These are phyloP conservation scores for Coffea canephora DNA, from an alignment of 257 asterid genomes.

Conservation along the genomic window DNA sequence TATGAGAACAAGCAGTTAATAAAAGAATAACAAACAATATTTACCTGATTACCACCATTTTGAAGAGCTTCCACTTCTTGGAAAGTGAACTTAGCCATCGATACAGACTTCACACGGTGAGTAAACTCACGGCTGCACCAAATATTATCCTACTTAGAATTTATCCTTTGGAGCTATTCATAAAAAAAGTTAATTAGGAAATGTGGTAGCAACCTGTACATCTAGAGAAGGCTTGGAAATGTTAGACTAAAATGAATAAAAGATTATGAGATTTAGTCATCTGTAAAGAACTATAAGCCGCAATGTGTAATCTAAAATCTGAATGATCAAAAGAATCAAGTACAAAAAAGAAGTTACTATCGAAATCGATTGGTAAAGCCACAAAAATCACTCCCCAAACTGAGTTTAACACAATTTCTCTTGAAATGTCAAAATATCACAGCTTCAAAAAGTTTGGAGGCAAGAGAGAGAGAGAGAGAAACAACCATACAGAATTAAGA, in stretches of 20 bases:
- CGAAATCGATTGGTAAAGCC: background rate
- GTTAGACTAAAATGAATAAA: background rate
- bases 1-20: background rate
- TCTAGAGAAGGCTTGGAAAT: background rate
- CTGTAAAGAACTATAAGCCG: no score
- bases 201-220: background rate
- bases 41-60: conserved; percentile 94
- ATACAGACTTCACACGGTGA: conserved; percentile 96
- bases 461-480: background rate
- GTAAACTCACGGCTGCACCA: conserved; percentile 92
- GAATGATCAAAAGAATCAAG: background rate
- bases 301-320: background rate
- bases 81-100: conserved; percentile 88
- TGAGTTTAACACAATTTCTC: background rate
- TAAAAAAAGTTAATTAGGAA: background rate
- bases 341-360: background rate
- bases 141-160: conserved; percentile 15
- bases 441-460: background rate
- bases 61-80: conserved; percentile 98
- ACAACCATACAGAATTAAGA: background rate
- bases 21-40: background rate
- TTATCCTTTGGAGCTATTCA: conserved; percentile 5
- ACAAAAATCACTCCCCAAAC: background rate
- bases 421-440: background rate
- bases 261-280: no score